Conservation (phyloP, 257 asterid genomes). For the Nemophila menziesii region DNA sequence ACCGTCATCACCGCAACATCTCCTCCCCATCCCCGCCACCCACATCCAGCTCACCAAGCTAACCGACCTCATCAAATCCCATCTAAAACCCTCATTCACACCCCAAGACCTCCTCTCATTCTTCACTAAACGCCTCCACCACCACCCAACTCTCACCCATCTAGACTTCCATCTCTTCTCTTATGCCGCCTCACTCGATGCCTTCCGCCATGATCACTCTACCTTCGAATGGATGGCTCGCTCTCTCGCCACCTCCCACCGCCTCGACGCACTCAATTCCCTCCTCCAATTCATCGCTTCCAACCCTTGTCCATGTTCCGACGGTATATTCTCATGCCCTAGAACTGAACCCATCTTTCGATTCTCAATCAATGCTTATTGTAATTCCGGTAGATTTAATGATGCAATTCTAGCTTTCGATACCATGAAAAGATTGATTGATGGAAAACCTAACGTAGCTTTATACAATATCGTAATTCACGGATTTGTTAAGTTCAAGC, state of each 20-base stretch:
- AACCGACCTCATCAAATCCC: conserved; percentile 12
- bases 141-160: conserved; percentile 70
- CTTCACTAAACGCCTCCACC: conserved; percentile 51
- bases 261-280: conserved; percentile 52
- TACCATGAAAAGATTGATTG: conserved; percentile 56
- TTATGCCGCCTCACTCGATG: conserved; percentile 65
- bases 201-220: conserved; percentile 85
- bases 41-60: background rate
- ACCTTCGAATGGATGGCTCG: conserved; percentile 79
- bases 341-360: conserved; percentile 58
- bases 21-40: background rate
- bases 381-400: conserved; percentile 49
- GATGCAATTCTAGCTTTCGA: conserved; percentile 60
- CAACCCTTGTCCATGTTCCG: conserved; percentile 92
- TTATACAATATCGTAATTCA: conserved; percentile 62
- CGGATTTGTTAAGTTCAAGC: conserved; percentile 54
- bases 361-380: conserved; percentile 44
- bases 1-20: background rate
- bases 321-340: conserved; percentile 81
- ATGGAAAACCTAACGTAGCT: conserved; percentile 58
- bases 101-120: conserved; percentile 54
- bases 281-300: conserved; percentile 65
- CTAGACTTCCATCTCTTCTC: conserved; percentile 85
- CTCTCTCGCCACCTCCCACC: conserved; percentile 59
- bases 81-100: conserved; percentile 43